Evolutionary conservation across 192 early-diverging fungal genomes (phyloP).

Genomic region (Mortierella hygrophila): DNA sequence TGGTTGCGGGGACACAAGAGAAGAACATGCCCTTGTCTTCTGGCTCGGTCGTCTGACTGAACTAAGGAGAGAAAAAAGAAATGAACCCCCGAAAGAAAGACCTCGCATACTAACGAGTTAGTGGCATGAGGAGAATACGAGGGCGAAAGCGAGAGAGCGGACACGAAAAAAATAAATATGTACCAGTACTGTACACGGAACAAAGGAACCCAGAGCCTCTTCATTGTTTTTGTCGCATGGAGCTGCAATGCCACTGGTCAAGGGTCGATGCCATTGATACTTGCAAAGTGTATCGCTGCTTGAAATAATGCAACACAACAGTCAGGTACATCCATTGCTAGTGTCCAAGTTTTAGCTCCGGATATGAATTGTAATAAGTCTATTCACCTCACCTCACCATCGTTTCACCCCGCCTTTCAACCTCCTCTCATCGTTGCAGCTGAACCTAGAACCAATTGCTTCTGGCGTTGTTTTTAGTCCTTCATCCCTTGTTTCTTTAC

Average conservation of each 20-base stretch:
- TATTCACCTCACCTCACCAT: too few relatives aligned
- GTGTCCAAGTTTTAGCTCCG: neutral
- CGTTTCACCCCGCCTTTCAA: too few relatives aligned
- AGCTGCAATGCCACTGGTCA: neutral
- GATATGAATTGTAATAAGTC: neutral
- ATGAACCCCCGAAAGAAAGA: neutral
- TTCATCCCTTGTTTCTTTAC: neutral
- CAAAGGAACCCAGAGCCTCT: neutral
- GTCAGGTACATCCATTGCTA: too few relatives aligned
- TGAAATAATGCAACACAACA: too few relatives aligned
- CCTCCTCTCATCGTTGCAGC: too few relatives aligned
- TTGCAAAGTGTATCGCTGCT: too few relatives aligned
- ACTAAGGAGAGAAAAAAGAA: neutral
- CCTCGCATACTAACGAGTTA: neutral
- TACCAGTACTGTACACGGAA: neutral
- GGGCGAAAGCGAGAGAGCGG: neutral
- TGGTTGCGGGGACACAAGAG: neutral
- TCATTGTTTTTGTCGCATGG: neutral
- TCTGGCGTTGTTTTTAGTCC: neutral
- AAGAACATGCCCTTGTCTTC: neutral
- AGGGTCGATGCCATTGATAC: too few relatives aligned
- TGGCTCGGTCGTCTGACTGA: neutral
- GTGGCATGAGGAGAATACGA: too few relatives aligned
- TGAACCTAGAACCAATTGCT: neutral
- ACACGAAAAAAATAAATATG: neutral